Percentiles rank a stretch among this genome's conserved stretches.
Conservation (phyloP, 2,329 filamentous ascomycete genomes). For the Ceratocystis colombiana region DNA sequence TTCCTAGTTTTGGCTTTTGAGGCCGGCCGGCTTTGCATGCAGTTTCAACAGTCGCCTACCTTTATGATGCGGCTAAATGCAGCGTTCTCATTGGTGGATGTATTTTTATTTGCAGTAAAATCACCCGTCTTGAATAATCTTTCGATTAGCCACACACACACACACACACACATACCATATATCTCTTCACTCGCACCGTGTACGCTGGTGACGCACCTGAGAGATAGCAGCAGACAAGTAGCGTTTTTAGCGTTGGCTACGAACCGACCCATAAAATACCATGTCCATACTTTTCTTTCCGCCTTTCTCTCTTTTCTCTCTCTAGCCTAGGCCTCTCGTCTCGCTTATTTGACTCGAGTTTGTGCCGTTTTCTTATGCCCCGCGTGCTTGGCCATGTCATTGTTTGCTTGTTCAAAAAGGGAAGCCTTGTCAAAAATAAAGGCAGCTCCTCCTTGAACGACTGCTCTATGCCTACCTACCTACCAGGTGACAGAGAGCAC, state of each 20-base stretch:
- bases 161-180: no score
- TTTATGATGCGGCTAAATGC: slow-evolving; percentile 1
- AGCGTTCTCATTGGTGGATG: not conserved
- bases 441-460: not conserved
- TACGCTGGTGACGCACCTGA: no score
- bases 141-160: no score
- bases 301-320: not conserved
- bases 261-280: no score
- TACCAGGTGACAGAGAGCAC: not conserved
- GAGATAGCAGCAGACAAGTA: no score
- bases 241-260: not conserved
- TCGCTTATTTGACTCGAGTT: not conserved
- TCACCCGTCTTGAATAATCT: no score
- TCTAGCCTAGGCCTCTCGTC: not conserved
- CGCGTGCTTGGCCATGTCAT: not conserved
- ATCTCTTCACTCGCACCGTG: no score
- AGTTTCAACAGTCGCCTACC: slow-evolving; percentile 6
- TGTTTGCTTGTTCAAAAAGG: not conserved
- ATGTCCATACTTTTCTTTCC: not conserved
- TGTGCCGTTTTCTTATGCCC: slow-evolving; percentile 1
- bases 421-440: not conserved
- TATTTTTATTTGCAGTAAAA: not conserved
- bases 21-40: not conserved
- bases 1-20: not conserved
- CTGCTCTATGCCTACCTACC: not conserved